Percentiles rank a stretch among this genome's conserved stretches.
Evolutionary conservation across 441 rosid species (phyloP).

Genomic region (Pelargonium australe): DNA sequence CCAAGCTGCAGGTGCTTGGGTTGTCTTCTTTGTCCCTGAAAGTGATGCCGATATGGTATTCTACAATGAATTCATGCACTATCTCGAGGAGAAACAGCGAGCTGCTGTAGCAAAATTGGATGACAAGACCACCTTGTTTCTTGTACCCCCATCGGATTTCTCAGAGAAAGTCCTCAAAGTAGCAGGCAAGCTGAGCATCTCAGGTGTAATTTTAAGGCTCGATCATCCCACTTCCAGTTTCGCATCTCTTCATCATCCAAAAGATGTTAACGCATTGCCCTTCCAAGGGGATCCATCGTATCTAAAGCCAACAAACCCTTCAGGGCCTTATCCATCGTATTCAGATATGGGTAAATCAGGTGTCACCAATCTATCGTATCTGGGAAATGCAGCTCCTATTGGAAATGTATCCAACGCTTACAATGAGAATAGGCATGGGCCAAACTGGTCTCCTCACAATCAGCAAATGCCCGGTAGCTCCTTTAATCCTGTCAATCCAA

Average conservation of each 20-base stretch:
- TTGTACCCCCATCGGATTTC: constrained; percentile 95
- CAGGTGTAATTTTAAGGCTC: constrained; percentile 79
- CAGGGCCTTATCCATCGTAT: constrained; percentile 29
- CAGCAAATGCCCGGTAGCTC: constrained; percentile 28
- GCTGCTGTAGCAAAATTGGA: constrained; percentile 94
- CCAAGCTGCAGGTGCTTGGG: constrained; percentile 88
- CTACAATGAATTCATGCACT: constrained; percentile 90
- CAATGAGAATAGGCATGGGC: constrained; percentile 39
- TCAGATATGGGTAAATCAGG: constrained; percentile 36
- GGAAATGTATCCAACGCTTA: constrained; percentile 34
- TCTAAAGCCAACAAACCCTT: constrained; percentile 33
- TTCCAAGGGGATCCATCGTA: constrained; percentile 43
- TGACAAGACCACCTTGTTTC: constrained; percentile 83
- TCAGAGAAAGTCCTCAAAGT: constrained; percentile 87
- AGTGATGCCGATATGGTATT: constrained; percentile 79
- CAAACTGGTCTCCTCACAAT: constrained; percentile 46
- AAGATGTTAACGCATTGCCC: constrained; percentile 32
- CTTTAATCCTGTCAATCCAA: constrained; percentile 30
- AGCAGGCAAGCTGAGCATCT: constrained; percentile 85
- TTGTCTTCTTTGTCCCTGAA: constrained; percentile 87
- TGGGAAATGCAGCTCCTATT: constrained; percentile 25
- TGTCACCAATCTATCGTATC: constrained; percentile 25
- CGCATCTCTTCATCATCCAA: constrained; percentile 37
- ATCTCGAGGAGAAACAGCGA: constrained; percentile 90
- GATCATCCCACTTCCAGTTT: constrained; percentile 48